Evolutionary conservation across 805 yeast genomes (phyloP), one percentile per base, ranked within the genome.

Genomic region (Dipodascus geniculatus): DNA sequence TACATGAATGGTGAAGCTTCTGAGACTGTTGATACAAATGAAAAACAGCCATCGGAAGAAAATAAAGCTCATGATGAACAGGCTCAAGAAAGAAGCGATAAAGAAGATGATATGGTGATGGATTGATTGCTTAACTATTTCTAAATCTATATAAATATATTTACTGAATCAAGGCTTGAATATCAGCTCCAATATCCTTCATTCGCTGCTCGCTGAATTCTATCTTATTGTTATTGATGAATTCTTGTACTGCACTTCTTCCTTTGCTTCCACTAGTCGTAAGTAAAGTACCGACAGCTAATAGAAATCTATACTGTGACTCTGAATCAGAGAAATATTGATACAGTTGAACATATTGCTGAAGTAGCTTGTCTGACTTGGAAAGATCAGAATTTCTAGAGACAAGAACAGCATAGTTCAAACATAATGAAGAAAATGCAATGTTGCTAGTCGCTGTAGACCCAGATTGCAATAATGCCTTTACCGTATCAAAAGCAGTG

Each of bases 221-320:
- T 22, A 23, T 9, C 16, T 9, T 47, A 17, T 22, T 23, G 31
- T 16, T 22, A 4, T 47, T 22, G n/a, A 22, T 23, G 31, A 47
- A 47, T 6, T 47, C 19, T 8, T 22, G 23, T 22, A 47, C 49
- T 3, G 28, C 31, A 16, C n/a, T 47, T 47, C 19, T 47, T 14
- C 24, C 49, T 16, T 22, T 22, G 16, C 9, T 23, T 8, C 31
- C 28, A 17, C 17, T 20, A 9, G n/a, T 22, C 49, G 4, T 22
- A 4, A 75, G 61, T 38, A 81, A 57, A 49, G 87, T 85, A 2
- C 93, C 95, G 54, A 73, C 74, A 0, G 85, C 81, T 23, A 86
- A 72, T 9, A 76, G 57, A 22, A 81, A 58, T 62, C 96, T 74
- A 65, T 86, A 87, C 0, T 81, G 78, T 1, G 89, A 79, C 65